These are phyloP conservation scores for Sclerotinia sclerotiorum DNA, from an alignment of 2,329 filamentous ascomycete genomes.

Conservation along the genomic window DNA sequence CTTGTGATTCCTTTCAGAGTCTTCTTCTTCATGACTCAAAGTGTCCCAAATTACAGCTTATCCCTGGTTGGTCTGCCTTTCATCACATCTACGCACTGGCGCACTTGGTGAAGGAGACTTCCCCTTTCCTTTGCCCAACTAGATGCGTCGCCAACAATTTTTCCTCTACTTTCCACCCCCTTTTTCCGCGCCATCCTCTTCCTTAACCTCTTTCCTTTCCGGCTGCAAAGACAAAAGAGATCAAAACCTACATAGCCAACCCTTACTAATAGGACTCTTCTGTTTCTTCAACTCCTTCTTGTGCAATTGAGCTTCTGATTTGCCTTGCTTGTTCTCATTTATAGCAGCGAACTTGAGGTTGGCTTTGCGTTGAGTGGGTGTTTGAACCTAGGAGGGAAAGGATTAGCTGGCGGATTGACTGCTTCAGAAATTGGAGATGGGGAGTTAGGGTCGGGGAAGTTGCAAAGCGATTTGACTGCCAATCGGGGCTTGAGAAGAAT, in stretches of 20 bases:
- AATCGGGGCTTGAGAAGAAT: background rate
- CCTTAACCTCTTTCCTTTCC: background rate
- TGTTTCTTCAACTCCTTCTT: constrained; percentile 49
- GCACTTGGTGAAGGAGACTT: background rate
- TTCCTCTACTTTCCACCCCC: constrained; percentile 5
- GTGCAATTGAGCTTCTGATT: constrained; percentile 64
- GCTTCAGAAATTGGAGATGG: background rate
- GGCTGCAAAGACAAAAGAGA: background rate
- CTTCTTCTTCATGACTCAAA: background rate
- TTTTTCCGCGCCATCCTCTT: background rate
- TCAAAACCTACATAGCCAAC: constrained; percentile 59
- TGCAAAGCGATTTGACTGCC: background rate
- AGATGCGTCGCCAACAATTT: too few relatives aligned
- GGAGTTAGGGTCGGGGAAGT: background rate
- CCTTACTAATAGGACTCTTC: constrained; percentile 58
- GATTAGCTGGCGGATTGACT: background rate
- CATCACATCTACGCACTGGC: too few relatives aligned
- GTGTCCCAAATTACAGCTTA: background rate
- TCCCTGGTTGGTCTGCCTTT: background rate
- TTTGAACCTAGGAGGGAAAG: constrained; percentile 64
- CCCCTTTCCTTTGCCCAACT: background rate
- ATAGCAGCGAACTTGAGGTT: constrained; percentile 77
- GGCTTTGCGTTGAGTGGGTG: constrained; percentile 76
- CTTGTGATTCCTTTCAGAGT: background rate
- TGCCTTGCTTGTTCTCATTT: constrained; percentile 73